Evolutionary conservation across 164 flowering plant species (phyloP).

Genomic region (Liriodendron chinense): DNA sequence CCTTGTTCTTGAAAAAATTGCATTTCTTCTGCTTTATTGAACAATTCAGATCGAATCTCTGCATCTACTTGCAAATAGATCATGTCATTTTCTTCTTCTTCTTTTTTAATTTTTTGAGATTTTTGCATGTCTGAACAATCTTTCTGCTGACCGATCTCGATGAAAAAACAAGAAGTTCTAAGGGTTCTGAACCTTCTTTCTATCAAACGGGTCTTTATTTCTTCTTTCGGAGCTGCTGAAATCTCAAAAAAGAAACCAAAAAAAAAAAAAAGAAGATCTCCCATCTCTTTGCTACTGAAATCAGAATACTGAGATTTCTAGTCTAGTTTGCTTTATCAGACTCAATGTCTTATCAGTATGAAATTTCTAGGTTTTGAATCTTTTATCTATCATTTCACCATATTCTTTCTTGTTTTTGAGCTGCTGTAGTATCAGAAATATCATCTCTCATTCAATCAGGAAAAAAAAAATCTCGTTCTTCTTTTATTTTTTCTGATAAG

Average conservation of each 20-base stretch:
- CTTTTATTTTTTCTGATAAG: too few species aligned
- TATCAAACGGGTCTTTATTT: not conserved
- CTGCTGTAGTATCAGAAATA: not conserved
- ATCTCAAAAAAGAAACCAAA: too few species aligned
- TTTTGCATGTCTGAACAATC: not conserved
- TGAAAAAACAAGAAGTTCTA: not conserved
- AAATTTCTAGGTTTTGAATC: too few species aligned
- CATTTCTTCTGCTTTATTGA: not conserved
- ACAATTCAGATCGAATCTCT: not conserved
- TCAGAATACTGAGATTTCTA: not conserved
- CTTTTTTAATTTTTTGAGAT: not conserved
- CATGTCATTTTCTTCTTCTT: not conserved
- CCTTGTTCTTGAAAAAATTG: not conserved
- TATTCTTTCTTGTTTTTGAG: not conserved
- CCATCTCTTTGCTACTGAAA: not conserved
- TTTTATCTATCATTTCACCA: not conserved
- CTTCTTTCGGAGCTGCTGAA: not conserved
- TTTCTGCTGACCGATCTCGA: not conserved
- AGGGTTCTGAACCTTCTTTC: not conserved
- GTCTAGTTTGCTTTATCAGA: not conserved
- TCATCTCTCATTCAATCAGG: too few species aligned
- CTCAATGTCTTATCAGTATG: not conserved
- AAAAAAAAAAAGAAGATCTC: too few species aligned
- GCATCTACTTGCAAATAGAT: not conserved
- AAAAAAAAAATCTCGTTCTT: too few species aligned